phyloP scores from a whole-genome alignment of 306 rosid genomes.

The Lathyrus tuberosus region DNA sequence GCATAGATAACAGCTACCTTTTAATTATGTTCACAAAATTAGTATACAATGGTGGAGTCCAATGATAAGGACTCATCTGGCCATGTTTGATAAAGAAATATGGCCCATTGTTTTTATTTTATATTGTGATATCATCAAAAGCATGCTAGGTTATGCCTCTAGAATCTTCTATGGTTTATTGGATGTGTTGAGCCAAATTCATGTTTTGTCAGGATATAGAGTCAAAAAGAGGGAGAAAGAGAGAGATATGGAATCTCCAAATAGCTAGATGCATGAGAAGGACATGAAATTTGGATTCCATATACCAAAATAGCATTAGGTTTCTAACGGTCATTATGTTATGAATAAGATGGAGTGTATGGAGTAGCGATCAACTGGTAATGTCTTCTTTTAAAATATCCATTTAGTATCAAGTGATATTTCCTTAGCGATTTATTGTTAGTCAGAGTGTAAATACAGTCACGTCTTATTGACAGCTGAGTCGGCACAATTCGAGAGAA shows the following conservation, averaged over 20 bases:
- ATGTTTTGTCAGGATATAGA: slow-evolving; percentile 14
- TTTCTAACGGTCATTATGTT: background rate
- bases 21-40: slow-evolving; percentile 37
- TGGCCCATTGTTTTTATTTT: slow-evolving; percentile 15
- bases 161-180: slow-evolving; percentile 36
- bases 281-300: slow-evolving; percentile 30
- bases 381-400: no score
- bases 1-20: slow-evolving; percentile 37
- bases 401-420: no score
- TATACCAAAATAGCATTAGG: background rate
- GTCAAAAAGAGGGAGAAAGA: slow-evolving; percentile 24
- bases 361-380: no score
- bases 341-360: background rate
- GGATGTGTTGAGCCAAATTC: slow-evolving; percentile 31
- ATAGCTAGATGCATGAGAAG: slow-evolving; percentile 8
- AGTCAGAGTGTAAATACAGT: no score
- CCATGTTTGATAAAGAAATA: slow-evolving; percentile 18
- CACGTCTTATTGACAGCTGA: rapidly evolving
- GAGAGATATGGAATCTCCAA: slow-evolving; percentile 2
- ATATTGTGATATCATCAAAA: slow-evolving; percentile 20
- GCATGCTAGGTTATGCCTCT: slow-evolving; percentile 18
- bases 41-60: slow-evolving; percentile 44
- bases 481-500: no score
- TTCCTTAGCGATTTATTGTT: no score
- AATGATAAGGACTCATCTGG: slow-evolving; percentile 36